A percentile compares a stretch with the other conserved stretches of the same genome.
phyloP scores from a whole-genome alignment of 441 rosid genomes.

The Brassica balearica region DNA sequence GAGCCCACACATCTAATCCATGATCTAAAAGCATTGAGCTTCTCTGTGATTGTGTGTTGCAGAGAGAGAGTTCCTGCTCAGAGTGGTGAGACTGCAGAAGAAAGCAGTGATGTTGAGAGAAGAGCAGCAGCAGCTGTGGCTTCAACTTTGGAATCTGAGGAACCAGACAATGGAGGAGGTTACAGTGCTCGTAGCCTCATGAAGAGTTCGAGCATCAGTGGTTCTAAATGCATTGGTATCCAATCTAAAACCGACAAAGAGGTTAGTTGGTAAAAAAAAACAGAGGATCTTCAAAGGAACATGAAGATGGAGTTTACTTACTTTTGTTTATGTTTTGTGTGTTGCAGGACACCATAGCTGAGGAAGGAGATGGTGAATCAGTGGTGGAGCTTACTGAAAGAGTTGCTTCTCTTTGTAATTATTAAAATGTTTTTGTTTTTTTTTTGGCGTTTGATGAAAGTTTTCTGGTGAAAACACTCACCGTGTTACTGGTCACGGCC shows the following conservation, averaged over 20 bases:
- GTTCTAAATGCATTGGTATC: slow-evolving; percentile 79
- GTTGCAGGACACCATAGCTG: too few species aligned
- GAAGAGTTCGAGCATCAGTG: slow-evolving; percentile 97
- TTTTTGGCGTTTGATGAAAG: too few species aligned
- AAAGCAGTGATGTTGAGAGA: slow-evolving; percentile 53
- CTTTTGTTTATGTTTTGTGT: background rate
- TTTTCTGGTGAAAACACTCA: too few species aligned
- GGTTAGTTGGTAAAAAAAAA: slow-evolving; percentile 46
- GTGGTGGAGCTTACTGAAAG: too few species aligned
- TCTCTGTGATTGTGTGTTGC: slow-evolving; percentile 32
- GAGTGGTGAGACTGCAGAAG: slow-evolving; percentile 54
- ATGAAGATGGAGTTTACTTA: background rate
- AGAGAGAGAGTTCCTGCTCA: slow-evolving; percentile 85
- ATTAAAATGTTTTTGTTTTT: too few species aligned
- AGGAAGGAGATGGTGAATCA: too few species aligned
- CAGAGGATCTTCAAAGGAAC: background rate
- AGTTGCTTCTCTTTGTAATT: too few species aligned
- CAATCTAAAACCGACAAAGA: slow-evolving; percentile 54
- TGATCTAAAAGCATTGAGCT: too few species aligned
- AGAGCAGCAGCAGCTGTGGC: slow-evolving; percentile 65
- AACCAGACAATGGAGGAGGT: slow-evolving; percentile 50
- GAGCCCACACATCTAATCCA: too few species aligned
- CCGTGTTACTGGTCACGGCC: too few species aligned
- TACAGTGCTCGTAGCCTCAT: slow-evolving; percentile 73
- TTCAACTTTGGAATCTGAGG: slow-evolving; percentile 56